These are phyloP conservation scores for Russula foetens DNA, from an alignment of 768 basidiomycete species.

Conservation along the genomic window DNA sequence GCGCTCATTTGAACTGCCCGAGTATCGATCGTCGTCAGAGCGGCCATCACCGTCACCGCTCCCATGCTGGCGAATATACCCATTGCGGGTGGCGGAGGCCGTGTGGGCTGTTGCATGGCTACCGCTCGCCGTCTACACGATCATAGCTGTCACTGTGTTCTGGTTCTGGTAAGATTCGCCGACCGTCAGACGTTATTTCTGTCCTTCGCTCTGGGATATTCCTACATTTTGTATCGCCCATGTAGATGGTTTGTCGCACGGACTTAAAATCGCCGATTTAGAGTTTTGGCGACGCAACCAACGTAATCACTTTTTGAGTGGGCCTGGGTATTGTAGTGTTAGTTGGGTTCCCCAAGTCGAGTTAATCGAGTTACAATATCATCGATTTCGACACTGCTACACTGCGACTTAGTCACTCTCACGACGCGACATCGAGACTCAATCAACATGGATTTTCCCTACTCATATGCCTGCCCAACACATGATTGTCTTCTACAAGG, in stretches of 20 bases:
- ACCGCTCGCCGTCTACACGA: slow-evolving; percentile 1
- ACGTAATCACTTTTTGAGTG: too few relatives aligned
- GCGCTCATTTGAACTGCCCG: background rate
- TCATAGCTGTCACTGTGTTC: background rate
- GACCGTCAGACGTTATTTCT: background rate
- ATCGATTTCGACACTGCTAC: too few relatives aligned
- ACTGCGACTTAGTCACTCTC: too few relatives aligned
- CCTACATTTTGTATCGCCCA: background rate
- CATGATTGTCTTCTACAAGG: too few relatives aligned
- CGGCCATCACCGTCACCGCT: background rate
- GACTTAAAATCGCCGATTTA: background rate
- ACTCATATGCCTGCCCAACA: too few relatives aligned
- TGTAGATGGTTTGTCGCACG: background rate
- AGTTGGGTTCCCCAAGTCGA: too few relatives aligned
- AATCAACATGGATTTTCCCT: too few relatives aligned
- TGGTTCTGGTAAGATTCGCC: background rate
- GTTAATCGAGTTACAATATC: too few relatives aligned
- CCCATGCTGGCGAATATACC: background rate
- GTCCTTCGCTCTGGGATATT: background rate
- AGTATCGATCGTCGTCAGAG: background rate
- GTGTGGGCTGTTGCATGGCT: slow-evolving; percentile 6
- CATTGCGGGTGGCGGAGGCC: background rate
- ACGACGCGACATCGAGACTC: too few relatives aligned
- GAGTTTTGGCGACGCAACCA: background rate
- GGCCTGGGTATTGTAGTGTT: too few relatives aligned